Evolutionary conservation across 352 stramenopile genomes (phyloP).

Genomic region (Globisporangium barbulae): DNA sequence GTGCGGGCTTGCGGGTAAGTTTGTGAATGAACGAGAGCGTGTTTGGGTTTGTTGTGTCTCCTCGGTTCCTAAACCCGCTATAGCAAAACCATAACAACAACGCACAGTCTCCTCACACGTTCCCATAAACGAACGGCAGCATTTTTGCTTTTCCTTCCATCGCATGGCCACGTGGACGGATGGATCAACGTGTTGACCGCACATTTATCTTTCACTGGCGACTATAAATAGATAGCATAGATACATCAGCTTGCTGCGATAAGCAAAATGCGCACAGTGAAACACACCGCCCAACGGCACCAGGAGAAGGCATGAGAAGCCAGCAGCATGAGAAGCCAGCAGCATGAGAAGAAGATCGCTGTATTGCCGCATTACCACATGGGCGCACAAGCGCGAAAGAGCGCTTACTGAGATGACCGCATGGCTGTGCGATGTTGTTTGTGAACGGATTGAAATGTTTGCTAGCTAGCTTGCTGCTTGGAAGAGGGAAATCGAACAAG

Average conservation of each 20-base stretch:
- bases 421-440: not conserved
- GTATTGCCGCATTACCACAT: not conserved
- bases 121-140: not conserved
- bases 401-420: too few species aligned
- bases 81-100: too few species aligned
- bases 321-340: not conserved
- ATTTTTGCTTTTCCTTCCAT: not conserved
- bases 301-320: not conserved
- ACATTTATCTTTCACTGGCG: not conserved
- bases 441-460: too few species aligned
- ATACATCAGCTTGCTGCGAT: not conserved
- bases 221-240: not conserved
- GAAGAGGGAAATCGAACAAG: not conserved
- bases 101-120: not conserved
- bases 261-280: not conserved
- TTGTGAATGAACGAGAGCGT: not conserved
- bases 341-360: not conserved
- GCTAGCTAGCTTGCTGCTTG: too few species aligned
- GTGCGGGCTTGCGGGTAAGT: not conserved
- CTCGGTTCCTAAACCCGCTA: not conserved
- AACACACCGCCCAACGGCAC: not conserved
- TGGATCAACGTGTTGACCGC: not conserved
- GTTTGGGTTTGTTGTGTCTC: not conserved
- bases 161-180: not conserved
- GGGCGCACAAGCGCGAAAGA: not conserved